Evolutionary conservation across 257 asterid genomes (phyloP).

Genomic region (Capsicum chinense): DNA sequence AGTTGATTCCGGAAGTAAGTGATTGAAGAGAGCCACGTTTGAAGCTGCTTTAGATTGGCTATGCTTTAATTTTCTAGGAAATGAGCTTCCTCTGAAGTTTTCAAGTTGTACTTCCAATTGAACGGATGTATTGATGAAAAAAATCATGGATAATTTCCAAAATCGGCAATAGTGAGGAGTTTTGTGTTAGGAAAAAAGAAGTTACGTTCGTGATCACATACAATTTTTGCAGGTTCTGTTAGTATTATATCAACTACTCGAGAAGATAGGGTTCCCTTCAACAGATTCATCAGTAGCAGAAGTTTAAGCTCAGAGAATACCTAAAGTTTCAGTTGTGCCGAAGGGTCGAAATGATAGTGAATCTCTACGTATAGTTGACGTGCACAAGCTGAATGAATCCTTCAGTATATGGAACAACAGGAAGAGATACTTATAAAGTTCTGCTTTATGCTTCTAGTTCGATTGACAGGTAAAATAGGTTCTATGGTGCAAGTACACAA

Average conservation of each 20-base stretch:
- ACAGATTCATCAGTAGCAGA: constrained; percentile 46
- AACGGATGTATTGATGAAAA: constrained; percentile 57
- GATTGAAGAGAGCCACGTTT: constrained; percentile 78
- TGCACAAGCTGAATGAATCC: constrained; percentile 93
- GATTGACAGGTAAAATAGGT: background rate
- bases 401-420: constrained; percentile 84
- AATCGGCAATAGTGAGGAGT: background rate
- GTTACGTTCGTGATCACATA: constrained; percentile 1
- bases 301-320: constrained; percentile 45
- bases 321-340: constrained; percentile 48
- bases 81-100: constrained; percentile 85
- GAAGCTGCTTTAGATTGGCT: constrained; percentile 94
- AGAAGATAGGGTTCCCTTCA: constrained; percentile 77
- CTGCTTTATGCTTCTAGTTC: background rate
- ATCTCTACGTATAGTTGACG: constrained; percentile 58
- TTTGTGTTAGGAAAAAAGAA: background rate
- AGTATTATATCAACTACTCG: constrained; percentile 81
- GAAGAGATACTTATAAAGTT: constrained; percentile 65
- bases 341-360: constrained; percentile 68
- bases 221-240: constrained; percentile 67
- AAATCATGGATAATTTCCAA: background rate
- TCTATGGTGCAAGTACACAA: background rate
- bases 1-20: constrained; percentile 51
- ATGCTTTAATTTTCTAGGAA: constrained; percentile 81
- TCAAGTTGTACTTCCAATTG: constrained; percentile 65